Evolutionary conservation across 106 monocot genomes (phyloP).

Genomic region (Apostasia ramifera): DNA sequence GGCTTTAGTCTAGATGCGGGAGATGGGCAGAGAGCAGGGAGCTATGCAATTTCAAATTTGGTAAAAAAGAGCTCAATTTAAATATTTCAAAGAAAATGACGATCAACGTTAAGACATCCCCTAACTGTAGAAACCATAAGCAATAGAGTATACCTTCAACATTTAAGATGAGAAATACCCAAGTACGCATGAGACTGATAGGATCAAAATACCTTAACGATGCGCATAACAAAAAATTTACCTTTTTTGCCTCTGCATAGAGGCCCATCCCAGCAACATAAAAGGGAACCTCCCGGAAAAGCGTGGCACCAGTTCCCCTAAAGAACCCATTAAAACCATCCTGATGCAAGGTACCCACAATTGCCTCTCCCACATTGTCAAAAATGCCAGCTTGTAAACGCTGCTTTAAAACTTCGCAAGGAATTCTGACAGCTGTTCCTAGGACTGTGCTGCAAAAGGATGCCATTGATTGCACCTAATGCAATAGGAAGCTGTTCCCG

Average conservation of each 20-base stretch:
- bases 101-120: no score
- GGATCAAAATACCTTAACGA: no score
- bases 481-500: neutral
- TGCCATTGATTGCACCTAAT: slow-evolving; percentile 69
- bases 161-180: no score
- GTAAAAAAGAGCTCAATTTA: no score
- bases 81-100: no score
- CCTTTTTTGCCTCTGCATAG: slow-evolving; percentile 97
- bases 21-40: no score
- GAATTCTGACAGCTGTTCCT: slow-evolving; percentile 67
- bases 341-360: slow-evolving; percentile 70
- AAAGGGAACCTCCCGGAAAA: slow-evolving; percentile 94
- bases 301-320: slow-evolving; percentile 94
- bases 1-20: no score
- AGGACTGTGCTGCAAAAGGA: slow-evolving; percentile 84
- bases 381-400: slow-evolving; percentile 67
- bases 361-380: slow-evolving; percentile 92
- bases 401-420: slow-evolving; percentile 80
- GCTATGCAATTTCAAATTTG: no score
- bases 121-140: no score
- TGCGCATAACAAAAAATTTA: neutral
- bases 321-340: slow-evolving; percentile 93
- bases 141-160: no score
- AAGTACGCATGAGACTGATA: no score
- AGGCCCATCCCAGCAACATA: slow-evolving; percentile 98